Evolutionary conservation across 176 grass and related monocot species (phyloP).

Genomic region (Eragrostis nindensis): DNA sequence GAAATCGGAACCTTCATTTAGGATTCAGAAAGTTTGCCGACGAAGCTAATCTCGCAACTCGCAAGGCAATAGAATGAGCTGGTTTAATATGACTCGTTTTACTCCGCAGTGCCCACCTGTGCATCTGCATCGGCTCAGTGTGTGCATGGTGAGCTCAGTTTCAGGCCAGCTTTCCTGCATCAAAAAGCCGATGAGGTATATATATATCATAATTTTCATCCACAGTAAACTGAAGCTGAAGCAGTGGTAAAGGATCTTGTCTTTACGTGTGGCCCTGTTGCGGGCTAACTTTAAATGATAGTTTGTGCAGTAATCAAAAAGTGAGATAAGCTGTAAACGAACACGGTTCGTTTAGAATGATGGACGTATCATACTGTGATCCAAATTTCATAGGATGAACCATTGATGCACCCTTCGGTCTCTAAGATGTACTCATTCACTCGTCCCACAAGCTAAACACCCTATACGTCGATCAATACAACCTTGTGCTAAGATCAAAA

Average conservation of each 20-base stretch:
- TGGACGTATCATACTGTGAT: no score
- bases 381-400: no score
- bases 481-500: no score
- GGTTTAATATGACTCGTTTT: background rate
- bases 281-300: background rate
- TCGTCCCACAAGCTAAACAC: no score
- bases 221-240: background rate
- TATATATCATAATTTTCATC: no score
- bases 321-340: background rate
- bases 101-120: background rate
- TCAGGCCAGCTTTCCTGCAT: constrained; percentile 1
- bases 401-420: no score
- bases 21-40: no score
- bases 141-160: background rate
- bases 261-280: background rate
- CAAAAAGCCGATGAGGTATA: background rate
- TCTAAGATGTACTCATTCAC: no score
- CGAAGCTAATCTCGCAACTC: no score
- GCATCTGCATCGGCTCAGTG: background rate
- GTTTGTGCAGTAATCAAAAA: background rate
- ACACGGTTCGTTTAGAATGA: background rate
- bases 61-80: no score
- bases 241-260: constrained; percentile 24
- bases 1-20: no score
- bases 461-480: no score